Base-by-base conservation (phyloP, 2,329 filamentous ascomycete species). In the Phialophora verrucosa region DNA sequence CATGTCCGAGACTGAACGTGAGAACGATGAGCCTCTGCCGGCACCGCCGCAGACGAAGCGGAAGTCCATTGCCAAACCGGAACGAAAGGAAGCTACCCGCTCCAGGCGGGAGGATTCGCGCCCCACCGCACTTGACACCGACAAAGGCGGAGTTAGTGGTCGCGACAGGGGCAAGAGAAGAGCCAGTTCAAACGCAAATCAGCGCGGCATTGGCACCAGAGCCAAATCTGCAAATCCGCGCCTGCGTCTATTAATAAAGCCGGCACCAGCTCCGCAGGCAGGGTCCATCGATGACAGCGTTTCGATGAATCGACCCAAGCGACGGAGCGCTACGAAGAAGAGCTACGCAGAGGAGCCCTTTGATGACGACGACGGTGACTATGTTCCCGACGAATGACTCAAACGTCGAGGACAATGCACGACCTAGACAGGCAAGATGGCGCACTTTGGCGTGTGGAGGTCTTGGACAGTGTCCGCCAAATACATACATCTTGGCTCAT, bases 291-390 rank as follows among this genome's bases (percentile, higher is more conserved):
- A 50, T 5, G 27, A 50, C 11, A 11, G 35, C 10, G n/a, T 32
- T n/a, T 50, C 57, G 5, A 25, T 20, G 25, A 23, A n/a, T 35
- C 57, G 57, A 65, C 38, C 59, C 12, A 68, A 62, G 27, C 53
- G 59, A 57, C 59, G 49, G 3, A 23, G 11, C 4, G 50, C 42
- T 27, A 31, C 27, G 25, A 62, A 29, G 29, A 65, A 38, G 27
- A 44, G 29, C 6, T 51, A 51, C 32, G 57, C 57, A 17, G 50
- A 65, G n/a, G 31, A 38, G 20, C 32, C 32, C 10, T 12, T 65
- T 54, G 61, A 66, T 42, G 51, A 62, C 20, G 50, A 66, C 27
- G 63, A 65, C 10, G 53, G 42, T 3, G 59, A 66, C 23, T 69
- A 63, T 49, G 32, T 38, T 47, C 64, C 67, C 32, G 53, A n/a